Evolutionary conservation across 768 basidiomycete genomes (phyloP), one percentile per base, ranked within the genome.

Genomic region (Lactarius indigo): DNA sequence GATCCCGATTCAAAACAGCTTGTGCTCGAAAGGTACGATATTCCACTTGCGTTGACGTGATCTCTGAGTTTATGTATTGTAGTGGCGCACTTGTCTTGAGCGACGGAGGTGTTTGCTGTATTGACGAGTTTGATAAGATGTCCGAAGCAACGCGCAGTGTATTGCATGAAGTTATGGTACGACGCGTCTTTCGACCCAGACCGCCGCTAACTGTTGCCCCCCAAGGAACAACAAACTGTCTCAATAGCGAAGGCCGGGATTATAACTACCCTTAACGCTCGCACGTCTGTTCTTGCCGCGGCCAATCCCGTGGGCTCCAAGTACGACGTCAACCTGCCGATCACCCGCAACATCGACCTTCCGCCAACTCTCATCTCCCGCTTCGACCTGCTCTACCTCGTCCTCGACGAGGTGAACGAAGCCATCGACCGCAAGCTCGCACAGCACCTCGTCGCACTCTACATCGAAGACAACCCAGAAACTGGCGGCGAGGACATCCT

Each of bases 41-140:
- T 50, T 66, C 37, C 26, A 0, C 26, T 12, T 6, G 7, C 23
- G 8, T 18, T n/a, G 30, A 33, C 18, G 44, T 33, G 23, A 37
- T 37, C 12, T 37, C 35, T 37, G 35, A 37, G 26, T 70, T 26
- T 57, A 41, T 57, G 23, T 58, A 64, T 31, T 60, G 61, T 70
- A 94, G 94, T 79, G 96, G 96, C 68, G 96, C 96, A 0, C 86
- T 98, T 13, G 96, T 97, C 1, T 78, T 98, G 66, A 93, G 91
- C 74, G 96, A 98, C 70, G 96, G 96, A 1, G 96, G 96, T 75
- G 94, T 98, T 5, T 98, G 95, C 75, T 98, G 96, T 74, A 98
- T 98, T 71, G 96, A 98, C 72, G 96, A 98, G 77, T 98, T 99
- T 72, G 97, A 99, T 79, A 99, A 99, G 78, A 99, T 99, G 97